A percentile compares a stretch with the other conserved stretches of the same genome.
phyloP scores from a whole-genome alignment of 2,329 filamentous ascomycete species.

The Cordyceps tenuipes region DNA sequence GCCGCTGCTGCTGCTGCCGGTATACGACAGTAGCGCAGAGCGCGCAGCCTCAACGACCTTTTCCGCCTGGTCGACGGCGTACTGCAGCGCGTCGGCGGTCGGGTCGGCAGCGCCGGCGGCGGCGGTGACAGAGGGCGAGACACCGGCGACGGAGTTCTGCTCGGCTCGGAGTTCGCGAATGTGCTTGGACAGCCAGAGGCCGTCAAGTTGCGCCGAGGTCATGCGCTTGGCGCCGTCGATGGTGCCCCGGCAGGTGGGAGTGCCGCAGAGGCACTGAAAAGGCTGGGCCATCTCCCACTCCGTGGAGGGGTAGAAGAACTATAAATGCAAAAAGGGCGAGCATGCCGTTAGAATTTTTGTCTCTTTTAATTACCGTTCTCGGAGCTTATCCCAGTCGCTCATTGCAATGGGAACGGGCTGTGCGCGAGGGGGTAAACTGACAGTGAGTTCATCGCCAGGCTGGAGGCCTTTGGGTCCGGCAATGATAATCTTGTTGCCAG shows the following conservation, averaged over 20 bases:
- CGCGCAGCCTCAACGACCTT: constrained; percentile 38
- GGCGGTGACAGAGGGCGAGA: constrained; percentile 1
- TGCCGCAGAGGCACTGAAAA: constrained; percentile 57
- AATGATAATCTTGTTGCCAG: constrained; percentile 45
- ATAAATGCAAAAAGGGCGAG: not conserved
- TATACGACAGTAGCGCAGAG: constrained; percentile 34
- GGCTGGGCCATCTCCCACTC: constrained; percentile 69
- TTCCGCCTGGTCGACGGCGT: constrained; percentile 38
- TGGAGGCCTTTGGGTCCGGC: constrained; percentile 48
- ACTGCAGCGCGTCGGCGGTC: constrained; percentile 33
- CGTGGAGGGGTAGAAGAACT: constrained; percentile 69
- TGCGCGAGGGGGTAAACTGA: constrained; percentile 20
- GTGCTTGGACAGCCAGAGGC: constrained; percentile 54
- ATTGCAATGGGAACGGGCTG: not conserved
- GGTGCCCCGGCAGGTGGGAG: constrained; percentile 47
- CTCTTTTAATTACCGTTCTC: not conserved
- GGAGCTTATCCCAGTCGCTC: not conserved
- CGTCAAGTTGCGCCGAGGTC: constrained; percentile 41
- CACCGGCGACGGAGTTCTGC: constrained; percentile 8
- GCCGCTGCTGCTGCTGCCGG: constrained; percentile 11
- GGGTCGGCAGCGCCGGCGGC: constrained; percentile 23
- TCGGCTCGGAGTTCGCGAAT: constrained; percentile 48
- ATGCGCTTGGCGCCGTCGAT: constrained; percentile 59
- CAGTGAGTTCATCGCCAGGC: constrained; percentile 50
- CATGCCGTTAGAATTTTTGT: not conserved